Evolutionary conservation across 1,284 basidiomycete species (phyloP).

Genomic region (Cerioporus squamosus): DNA sequence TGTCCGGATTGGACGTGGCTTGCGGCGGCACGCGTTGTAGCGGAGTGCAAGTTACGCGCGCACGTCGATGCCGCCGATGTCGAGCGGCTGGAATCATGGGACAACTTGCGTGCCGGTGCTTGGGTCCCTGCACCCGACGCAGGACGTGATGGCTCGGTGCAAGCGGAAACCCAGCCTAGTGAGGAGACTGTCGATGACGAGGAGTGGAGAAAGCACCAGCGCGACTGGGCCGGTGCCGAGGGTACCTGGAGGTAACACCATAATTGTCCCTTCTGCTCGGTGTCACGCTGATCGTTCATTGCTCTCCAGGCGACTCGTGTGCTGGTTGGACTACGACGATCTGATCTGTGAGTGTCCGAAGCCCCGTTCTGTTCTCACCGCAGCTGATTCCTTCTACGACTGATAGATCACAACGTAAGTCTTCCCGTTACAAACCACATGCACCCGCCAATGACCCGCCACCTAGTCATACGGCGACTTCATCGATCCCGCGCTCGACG

Average conservation of each 20-base stretch:
- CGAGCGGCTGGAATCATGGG: constrained; percentile 39
- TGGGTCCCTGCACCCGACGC: constrained; percentile 38
- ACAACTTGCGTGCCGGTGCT: constrained; percentile 42
- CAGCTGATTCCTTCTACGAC: background rate
- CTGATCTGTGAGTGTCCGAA: constrained; percentile 48
- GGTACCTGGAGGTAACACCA: constrained; percentile 56
- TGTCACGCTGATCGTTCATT: background rate
- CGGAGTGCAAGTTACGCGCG: constrained; percentile 32
- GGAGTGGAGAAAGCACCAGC: constrained; percentile 40
- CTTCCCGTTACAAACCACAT: background rate
- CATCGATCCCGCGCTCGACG: constrained; percentile 39
- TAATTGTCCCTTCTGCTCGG: too few relatives aligned
- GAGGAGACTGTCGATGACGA: background rate
- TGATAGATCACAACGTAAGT: constrained; percentile 44
- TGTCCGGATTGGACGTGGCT: constrained; percentile 37
- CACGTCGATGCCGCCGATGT: constrained; percentile 18
- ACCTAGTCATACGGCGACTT: constrained; percentile 32
- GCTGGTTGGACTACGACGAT: constrained; percentile 62
- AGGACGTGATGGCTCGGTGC: background rate
- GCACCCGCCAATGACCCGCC: background rate
- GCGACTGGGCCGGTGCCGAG: constrained; percentile 63
- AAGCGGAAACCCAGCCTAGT: background rate
- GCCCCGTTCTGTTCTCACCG: background rate
- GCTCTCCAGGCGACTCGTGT: constrained; percentile 52
- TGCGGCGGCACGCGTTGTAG: constrained; percentile 31